Evolutionary conservation across 495 filamentous ascomycete species (phyloP), one percentile per base, ranked within the genome.

Genomic region (Xylaria venustula): DNA sequence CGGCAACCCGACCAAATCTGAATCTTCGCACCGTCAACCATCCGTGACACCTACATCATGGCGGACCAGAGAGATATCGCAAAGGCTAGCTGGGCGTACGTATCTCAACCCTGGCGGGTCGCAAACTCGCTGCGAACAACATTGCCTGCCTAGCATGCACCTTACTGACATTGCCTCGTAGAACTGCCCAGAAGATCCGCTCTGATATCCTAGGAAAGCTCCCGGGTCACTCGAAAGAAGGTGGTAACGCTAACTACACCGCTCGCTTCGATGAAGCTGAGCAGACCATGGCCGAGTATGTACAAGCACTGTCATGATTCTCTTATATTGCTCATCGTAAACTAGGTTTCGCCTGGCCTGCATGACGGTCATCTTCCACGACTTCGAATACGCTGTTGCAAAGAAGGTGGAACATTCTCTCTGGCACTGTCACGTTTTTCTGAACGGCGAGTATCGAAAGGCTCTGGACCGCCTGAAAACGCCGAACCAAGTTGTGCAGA

Each of bases 361-460:
- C 67, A 83, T 91, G 67, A 81, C 83, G 63, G 81, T 87, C 30
- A 85, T 96, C 50, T 87, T 92, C 66, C 68, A 79, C 67, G 88
- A 96, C 70, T 86, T 92, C 66, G 83, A 88, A 59, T 83, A 85
- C 72, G 88, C 90, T 19, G 76, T 79, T 44, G 72, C 78, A 52
- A 77, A 81, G 42, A 77, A 85, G 58, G 82, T 88, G 30, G 92
- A 96, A 72, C 67, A 74, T 40, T 79, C 77, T 52, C 82, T 98
- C 23, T 98, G 93, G 93, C 81, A 87, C 59, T 82, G 84, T 23
- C 93, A 97, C 71, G 78, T 81, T 62, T 83, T 85, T 60, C 84
- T 95, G 62, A 94, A 95, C 68, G 83, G 75, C 64, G 81, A 84
- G 62, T 97, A 91, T 74, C 84, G 89, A 64, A 90, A 87, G 69